phyloP scores from a whole-genome alignment of 225 moss, liverwort and hornwort genomes.

The Bryoerythrophyllum caledonicum region DNA sequence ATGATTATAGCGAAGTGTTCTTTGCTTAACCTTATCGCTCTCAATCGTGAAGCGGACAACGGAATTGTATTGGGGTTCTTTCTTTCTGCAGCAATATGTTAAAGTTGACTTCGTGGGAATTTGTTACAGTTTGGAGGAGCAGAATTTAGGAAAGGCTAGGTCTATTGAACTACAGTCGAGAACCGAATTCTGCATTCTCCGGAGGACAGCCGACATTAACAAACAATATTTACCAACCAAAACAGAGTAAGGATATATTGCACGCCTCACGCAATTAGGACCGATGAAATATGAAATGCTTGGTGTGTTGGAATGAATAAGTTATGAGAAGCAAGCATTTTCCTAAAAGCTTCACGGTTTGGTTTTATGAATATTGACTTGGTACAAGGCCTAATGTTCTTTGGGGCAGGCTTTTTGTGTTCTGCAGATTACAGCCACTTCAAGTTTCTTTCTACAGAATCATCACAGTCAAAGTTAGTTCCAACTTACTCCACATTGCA shows the following conservation, averaged over 20 bases:
- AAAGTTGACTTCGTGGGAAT: constrained; percentile 7
- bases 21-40: neutral
- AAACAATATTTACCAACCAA: constrained; percentile 72
- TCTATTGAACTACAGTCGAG: constrained; percentile 73
- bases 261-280: neutral
- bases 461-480: constrained; percentile 60
- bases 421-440: constrained; percentile 72
- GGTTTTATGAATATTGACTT: constrained; percentile 4
- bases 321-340: constrained; percentile 7
- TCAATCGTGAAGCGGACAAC: neutral
- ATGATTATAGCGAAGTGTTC: constrained; percentile 9
- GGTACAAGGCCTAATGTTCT: constrained; percentile 8
- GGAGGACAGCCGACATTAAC: constrained; percentile 76
- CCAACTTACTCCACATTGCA: neutral
- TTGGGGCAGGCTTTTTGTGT: constrained; percentile 71
- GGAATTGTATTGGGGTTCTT: neutral
- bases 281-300: neutral
- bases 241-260: constrained; percentile 56
- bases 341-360: neutral
- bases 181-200: constrained; percentile 79
- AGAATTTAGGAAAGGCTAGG: constrained; percentile 57
- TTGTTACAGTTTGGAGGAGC: constrained; percentile 58
- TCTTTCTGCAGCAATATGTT: neutral
- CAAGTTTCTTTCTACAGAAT: constrained; percentile 70
- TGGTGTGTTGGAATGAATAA: constrained; percentile 4